Evolutionary conservation across 352 stramenopile genomes (phyloP).

Genomic region (Phytophthora aleatoria): DNA sequence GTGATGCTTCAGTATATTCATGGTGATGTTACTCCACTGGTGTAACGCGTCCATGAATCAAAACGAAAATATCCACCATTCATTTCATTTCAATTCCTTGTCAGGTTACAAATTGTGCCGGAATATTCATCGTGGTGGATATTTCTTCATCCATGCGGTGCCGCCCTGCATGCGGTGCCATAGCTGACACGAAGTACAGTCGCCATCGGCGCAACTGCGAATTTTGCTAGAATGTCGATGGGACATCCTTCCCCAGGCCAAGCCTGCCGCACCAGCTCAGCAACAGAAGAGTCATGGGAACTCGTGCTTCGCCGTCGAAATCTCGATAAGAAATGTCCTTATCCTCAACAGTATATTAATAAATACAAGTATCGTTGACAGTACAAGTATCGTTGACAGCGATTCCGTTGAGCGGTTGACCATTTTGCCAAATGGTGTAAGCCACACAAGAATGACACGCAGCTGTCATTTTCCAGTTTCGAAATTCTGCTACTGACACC

Average conservation of each 20-base stretch:
- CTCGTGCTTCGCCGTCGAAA: not conserved
- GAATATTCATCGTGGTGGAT: conserved; percentile 3
- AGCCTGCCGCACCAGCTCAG: not conserved
- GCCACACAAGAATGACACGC: not conserved
- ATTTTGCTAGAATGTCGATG: conserved; percentile 7
- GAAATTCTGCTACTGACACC: conserved; percentile 8
- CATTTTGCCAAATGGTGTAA: not conserved
- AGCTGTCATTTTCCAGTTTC: conserved; percentile 2
- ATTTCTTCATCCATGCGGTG: conserved; percentile 6
- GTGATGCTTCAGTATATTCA: no score
- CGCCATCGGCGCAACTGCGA: conserved; percentile 5
- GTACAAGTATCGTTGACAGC: not conserved
- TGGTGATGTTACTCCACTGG: no score
- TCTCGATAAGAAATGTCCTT: not conserved
- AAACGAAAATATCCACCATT: not conserved
- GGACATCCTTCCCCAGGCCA: not conserved
- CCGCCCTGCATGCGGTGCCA: not conserved
- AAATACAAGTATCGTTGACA: no score
- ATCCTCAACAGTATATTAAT: not conserved
- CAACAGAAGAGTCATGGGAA: not conserved
- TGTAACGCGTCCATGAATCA: no score
- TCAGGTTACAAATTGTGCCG: not conserved
- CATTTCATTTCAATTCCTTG: no score
- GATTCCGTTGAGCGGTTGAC: not conserved
- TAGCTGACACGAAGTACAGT: not conserved